phyloP scores from a whole-genome alignment of 345 rosid species.

The Dipteronia dyeriana region DNA sequence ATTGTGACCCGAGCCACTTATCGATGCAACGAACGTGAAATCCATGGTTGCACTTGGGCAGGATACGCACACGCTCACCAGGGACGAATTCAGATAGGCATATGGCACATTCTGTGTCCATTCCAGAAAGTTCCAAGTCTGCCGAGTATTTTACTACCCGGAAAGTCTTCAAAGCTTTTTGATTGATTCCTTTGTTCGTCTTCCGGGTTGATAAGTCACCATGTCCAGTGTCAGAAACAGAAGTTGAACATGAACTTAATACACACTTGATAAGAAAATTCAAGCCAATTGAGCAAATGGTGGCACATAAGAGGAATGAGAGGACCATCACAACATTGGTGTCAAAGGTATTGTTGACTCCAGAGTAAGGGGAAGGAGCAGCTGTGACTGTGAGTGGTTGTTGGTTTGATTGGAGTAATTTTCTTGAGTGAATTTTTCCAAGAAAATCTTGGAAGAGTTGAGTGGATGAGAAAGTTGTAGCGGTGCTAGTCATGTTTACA shows the following conservation, averaged over 20 bases:
- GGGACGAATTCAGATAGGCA: slow-evolving; percentile 7
- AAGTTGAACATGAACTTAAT: slow-evolving; percentile 44
- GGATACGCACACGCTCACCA: slow-evolving; percentile 33
- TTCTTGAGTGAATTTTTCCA: slow-evolving; percentile 29
- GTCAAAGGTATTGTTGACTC: slow-evolving; percentile 42
- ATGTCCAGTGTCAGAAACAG: slow-evolving; percentile 9
- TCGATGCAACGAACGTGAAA: slow-evolving; percentile 67
- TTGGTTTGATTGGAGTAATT: slow-evolving; percentile 31
- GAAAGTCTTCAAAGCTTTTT: slow-evolving; percentile 58
- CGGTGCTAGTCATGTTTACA: not conserved
- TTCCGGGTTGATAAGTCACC: slow-evolving; percentile 30
- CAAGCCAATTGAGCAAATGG: slow-evolving; percentile 70
- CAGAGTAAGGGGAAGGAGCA: slow-evolving; percentile 39
- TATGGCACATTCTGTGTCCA: slow-evolving; percentile 18
- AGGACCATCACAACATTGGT: slow-evolving; percentile 69
- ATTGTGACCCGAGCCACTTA: slow-evolving; percentile 63
- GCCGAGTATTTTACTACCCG: slow-evolving; percentile 3
- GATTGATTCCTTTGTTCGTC: slow-evolving; percentile 68
- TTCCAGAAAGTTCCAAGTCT: not conserved
- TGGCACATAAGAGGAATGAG: slow-evolving; percentile 75
- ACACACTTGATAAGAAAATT: slow-evolving; percentile 64
- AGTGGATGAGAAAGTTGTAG: slow-evolving; percentile 13
- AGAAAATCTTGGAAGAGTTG: slow-evolving; percentile 21
- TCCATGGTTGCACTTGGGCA: slow-evolving; percentile 69
- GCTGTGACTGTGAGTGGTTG: slow-evolving; percentile 27